Base-by-base conservation (phyloP, 805 yeast species). In the Debaryomyces prosopidis region DNA sequence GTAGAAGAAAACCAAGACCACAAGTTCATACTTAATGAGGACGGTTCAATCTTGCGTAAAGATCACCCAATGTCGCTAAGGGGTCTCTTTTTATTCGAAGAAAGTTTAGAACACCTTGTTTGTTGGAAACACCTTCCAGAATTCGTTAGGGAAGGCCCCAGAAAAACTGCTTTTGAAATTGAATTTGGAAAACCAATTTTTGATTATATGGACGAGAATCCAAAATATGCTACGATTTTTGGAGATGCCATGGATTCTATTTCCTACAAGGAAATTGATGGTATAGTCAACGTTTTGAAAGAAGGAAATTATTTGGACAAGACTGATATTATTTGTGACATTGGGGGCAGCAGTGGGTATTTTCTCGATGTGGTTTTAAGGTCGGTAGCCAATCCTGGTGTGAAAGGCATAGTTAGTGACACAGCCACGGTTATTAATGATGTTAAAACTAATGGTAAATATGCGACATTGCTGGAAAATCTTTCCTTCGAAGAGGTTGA, bases 21-120 rank as follows among this genome's bases (percentile, higher is more conserved):
- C 18, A 17, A 17, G 28, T 36, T 36, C 15, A 6, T 26, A 5
- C 4, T 36, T 12, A 36, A 18, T 18, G 39, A 36, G 18, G 27
- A 26, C 18, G 39, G 39, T 20, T 4, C 39, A n/a, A 11, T 19
- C 10, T 19, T 36, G 6, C 39, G 26, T 14, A 26, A 36, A 36
- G 39, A 36, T 4, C 39, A 36, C 27, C 39, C 39, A 36, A 36
- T 36, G 39, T 36, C 39, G 16, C 18, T 36, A 4, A 36, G 27
- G 18, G 27, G 27, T 12, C 7, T 36, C 10, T 36, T 36, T 14
- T 26, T 36, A 20, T 36, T 36, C 16, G 39, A 36, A 15, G 39
- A 36, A 36, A 19, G 28, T n/a, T 2, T n/a, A 17, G 26, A 15
- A 16, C 39, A 36, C 18, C 15, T 19, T 26, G 27, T 19, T 20